A percentile compares a stretch with the other conserved stretches of the same genome.
Evolutionary conservation across 768 basidiomycete species (phyloP).

Genomic region (Tulasnella sp.): DNA sequence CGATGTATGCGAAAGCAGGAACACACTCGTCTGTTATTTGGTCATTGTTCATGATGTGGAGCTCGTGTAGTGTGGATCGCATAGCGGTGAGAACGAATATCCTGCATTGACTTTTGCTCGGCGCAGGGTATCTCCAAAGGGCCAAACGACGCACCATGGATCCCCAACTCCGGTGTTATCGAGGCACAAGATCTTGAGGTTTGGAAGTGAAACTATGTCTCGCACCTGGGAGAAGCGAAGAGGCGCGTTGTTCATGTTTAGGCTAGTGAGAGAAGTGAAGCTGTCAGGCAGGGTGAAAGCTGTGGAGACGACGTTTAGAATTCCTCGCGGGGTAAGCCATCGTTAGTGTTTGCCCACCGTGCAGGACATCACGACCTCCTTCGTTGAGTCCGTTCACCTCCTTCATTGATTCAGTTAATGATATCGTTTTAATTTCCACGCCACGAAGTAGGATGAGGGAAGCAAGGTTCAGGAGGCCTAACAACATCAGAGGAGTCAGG

Average conservation of each 20-base stretch:
- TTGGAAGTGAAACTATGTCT: background rate
- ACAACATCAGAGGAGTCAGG: background rate
- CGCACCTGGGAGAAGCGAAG: background rate
- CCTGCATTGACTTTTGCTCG: background rate
- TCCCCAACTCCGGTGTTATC: background rate
- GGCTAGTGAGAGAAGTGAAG: background rate
- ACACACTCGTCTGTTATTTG: background rate
- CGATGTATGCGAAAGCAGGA: background rate
- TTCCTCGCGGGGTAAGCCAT: background rate
- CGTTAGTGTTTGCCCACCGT: background rate
- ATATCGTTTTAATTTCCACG: background rate
- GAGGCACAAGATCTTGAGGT: background rate
- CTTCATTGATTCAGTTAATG: conserved; percentile 3
- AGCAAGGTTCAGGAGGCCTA: conserved; percentile 1
- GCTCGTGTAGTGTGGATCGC: background rate
- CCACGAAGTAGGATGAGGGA: background rate
- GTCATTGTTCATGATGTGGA: background rate
- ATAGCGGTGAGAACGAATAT: background rate
- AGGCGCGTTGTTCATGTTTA: background rate
- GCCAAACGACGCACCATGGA: background rate
- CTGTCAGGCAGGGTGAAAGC: background rate
- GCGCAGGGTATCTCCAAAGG: background rate
- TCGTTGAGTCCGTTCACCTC: background rate
- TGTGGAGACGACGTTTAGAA: background rate
- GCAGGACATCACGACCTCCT: background rate